A percentile compares a stretch with the other conserved stretches of the same genome.
These are phyloP conservation scores for Adansonia grandidieri DNA, from an alignment of 441 rosid genomes.

Conservation along the genomic window DNA sequence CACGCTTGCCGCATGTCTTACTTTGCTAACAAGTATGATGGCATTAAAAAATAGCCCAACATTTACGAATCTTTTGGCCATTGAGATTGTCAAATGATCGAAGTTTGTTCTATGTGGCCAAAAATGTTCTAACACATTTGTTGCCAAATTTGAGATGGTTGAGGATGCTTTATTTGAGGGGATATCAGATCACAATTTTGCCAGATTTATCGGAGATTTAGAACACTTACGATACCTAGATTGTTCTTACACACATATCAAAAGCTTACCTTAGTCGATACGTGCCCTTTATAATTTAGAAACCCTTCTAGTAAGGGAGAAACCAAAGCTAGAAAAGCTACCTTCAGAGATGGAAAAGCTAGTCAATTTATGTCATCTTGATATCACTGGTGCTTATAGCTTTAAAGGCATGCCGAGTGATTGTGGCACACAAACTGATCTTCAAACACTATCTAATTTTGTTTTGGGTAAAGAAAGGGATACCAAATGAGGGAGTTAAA, in stretches of 20 bases:
- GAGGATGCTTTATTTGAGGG: conserved; percentile 21
- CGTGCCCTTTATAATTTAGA: conserved; percentile 15
- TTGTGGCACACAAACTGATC: background rate
- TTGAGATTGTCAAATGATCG: background rate
- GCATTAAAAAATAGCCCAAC: background rate
- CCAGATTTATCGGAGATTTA: conserved; percentile 4
- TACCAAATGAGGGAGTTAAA: conserved; percentile 12
- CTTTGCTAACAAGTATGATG: background rate
- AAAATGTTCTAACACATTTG: background rate
- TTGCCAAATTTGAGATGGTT: conserved; percentile 11
- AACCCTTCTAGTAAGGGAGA: background rate
- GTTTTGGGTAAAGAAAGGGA: background rate
- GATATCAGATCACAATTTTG: background rate
- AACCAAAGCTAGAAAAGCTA: background rate
- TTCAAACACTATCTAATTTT: conserved; percentile 15
- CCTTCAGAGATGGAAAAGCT: conserved; percentile 11
- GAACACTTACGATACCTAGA: conserved; percentile 14
- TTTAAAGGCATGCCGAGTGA: background rate
- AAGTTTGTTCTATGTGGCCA: background rate
- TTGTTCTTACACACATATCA: background rate
- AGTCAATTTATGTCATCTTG: conserved; percentile 21
- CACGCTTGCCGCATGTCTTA: conserved; percentile 17
- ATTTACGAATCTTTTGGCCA: background rate
- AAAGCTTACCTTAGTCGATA: background rate
- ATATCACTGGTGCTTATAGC: background rate